Evolutionary conservation across 495 filamentous ascomycete genomes (phyloP), one percentile per base, ranked within the genome.

Genomic region (Trichoderma orchidacearum): DNA sequence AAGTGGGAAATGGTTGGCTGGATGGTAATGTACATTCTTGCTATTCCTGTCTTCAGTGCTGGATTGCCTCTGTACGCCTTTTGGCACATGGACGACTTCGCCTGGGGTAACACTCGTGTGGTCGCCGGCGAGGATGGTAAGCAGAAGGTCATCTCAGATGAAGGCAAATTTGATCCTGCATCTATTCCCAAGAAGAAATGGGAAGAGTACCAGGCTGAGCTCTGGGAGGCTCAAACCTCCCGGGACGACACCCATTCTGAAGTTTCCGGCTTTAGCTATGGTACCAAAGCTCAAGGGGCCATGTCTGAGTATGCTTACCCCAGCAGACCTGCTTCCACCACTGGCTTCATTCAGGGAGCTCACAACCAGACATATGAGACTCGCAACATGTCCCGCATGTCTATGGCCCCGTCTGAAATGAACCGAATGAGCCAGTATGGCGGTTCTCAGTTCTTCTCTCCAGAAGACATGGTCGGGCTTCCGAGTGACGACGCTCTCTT

Each of bases 51-150:
- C 60, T 97, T 95, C 79, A 82, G 88, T 29, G 86, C 95, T 59
- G 90, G 81, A 53, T 77, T 99, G 7, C 93, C 93, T 1, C 78
- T 99, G 5, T 99, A 97, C 70, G 79, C 91, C 45, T 99, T 99
- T 82, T 99, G 93, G 93, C 79, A 97, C 71, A 96, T 96, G 93
- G 93, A 99, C 68, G 93, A 99, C 75, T 99, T 99, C 81, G 85
- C 83, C 61, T 96, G 90, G 90, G 90, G 90, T 69, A 96, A 95
- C 68, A 96, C 90, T 30, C 89, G 90, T 79, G 78, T 99, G 38
- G 90, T 99, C 60, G 95, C 88, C n/a, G 93, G 93, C 66, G 93
- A 97, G 70, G 86, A 85, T 64, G 93, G 93, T 54, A 81, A 85
- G 64, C 91, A 96, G 74, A 72, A 97, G 59, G 83, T 99, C 66